A percentile compares a stretch with the other conserved stretches of the same genome.
These are phyloP conservation scores for Saturnispora galanensis DNA, from an alignment of 805 yeast genomes.

Conservation along the genomic window DNA sequence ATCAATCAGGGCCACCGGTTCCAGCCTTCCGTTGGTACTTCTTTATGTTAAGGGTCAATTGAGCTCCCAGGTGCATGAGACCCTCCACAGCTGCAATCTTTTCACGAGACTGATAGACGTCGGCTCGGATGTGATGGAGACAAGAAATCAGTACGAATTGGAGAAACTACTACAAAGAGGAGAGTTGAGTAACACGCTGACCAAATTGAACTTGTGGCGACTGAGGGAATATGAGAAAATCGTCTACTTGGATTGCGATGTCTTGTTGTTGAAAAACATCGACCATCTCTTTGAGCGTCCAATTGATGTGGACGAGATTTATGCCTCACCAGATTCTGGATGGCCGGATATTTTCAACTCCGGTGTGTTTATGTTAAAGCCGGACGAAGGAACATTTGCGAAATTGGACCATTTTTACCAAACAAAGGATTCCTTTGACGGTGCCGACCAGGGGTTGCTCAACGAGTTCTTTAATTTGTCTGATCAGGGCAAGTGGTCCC, in stretches of 20 bases:
- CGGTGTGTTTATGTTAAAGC: slow-evolving; percentile 59
- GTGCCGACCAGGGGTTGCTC: slow-evolving; percentile 86
- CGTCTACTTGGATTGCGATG: slow-evolving; percentile 56
- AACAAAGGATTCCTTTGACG: slow-evolving; percentile 48
- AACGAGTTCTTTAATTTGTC: slow-evolving; percentile 54
- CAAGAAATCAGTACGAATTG: slow-evolving; percentile 16
- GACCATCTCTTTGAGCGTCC: slow-evolving; percentile 22
- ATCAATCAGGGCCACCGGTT: slow-evolving; percentile 17
- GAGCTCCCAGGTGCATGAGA: slow-evolving; percentile 10
- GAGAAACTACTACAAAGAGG: slow-evolving; percentile 19
- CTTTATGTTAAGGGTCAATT: slow-evolving; percentile 11
- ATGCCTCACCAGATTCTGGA: slow-evolving; percentile 74
- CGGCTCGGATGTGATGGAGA: slow-evolving; percentile 15
- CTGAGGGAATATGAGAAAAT: slow-evolving; percentile 33
- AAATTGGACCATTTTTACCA: slow-evolving; percentile 29
- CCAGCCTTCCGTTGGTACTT: slow-evolving; percentile 18
- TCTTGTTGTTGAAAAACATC: slow-evolving; percentile 31
- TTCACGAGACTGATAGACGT: slow-evolving; percentile 18
- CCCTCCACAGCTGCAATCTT: slow-evolving; percentile 10
- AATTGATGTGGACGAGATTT: slow-evolving; percentile 20
- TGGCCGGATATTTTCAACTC: slow-evolving; percentile 89
- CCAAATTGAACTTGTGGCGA: slow-evolving; percentile 50
- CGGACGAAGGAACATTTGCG: slow-evolving; percentile 34
- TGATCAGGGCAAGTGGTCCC: slow-evolving; percentile 41
- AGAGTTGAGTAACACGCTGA: slow-evolving; percentile 31